These are phyloP conservation scores for Alternaria viburni DNA, from an alignment of 2,329 filamentous ascomycete species.

Conservation along the genomic window DNA sequence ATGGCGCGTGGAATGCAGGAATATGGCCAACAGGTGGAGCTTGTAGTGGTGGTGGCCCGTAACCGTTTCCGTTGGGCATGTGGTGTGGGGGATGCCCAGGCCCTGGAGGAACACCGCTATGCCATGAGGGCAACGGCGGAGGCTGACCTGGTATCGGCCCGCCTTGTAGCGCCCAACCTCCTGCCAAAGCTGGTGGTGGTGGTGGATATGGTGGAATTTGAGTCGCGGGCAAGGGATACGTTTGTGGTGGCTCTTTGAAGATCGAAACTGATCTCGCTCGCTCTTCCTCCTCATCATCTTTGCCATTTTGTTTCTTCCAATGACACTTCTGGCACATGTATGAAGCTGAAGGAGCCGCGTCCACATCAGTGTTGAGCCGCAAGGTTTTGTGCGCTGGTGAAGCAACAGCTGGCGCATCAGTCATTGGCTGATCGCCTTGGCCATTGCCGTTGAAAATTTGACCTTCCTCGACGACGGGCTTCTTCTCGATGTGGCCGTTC, in stretches of 20 bases:
- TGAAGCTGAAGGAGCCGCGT: slow-evolving; percentile 12
- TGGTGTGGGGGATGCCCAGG: slow-evolving; percentile 31
- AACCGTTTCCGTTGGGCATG: slow-evolving; percentile 41
- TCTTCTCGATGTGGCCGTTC: slow-evolving; percentile 24
- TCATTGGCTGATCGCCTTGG: slow-evolving; percentile 35
- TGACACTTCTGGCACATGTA: slow-evolving; percentile 59
- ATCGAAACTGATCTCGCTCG: slow-evolving; percentile 38
- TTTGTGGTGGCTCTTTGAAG: slow-evolving; percentile 42
- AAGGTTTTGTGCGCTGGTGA: slow-evolving; percentile 24
- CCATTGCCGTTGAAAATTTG: slow-evolving; percentile 30
- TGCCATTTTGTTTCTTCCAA: slow-evolving; percentile 51
- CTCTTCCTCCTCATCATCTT: slow-evolving; percentile 38
- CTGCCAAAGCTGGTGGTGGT: slow-evolving; percentile 23
- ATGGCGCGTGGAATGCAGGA: slow-evolving; percentile 42
- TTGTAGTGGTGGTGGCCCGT: slow-evolving; percentile 31
- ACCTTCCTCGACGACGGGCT: slow-evolving; percentile 22
- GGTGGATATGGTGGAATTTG: slow-evolving; percentile 34
- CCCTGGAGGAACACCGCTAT: slow-evolving; percentile 31
- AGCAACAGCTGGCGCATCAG: slow-evolving; percentile 34
- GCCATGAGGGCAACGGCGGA: slow-evolving; percentile 42
- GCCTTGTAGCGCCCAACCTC: slow-evolving; percentile 30
- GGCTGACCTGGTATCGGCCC: slow-evolving; percentile 30
- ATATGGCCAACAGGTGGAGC: slow-evolving; percentile 31
- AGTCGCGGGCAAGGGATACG: slow-evolving; percentile 40
- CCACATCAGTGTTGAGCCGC: slow-evolving; percentile 32